Evolutionary conservation across 1,284 basidiomycete genomes (phyloP).

Genomic region (Ustilago trichophora): DNA sequence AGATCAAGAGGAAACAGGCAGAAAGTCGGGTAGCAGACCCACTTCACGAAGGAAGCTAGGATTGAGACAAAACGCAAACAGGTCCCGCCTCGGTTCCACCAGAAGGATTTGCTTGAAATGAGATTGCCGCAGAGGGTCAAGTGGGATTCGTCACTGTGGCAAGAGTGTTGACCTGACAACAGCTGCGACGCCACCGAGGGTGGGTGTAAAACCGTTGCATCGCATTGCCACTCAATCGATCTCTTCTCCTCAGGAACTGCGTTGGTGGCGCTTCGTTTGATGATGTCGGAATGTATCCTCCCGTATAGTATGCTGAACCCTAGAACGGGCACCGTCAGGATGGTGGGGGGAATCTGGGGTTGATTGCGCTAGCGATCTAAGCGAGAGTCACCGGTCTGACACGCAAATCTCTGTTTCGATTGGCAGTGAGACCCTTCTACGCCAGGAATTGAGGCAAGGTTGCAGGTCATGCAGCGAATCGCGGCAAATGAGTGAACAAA

Average conservation of each 20-base stretch:
- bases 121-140: neutral
- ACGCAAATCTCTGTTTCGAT: conserved; percentile 1
- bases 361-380: neutral
- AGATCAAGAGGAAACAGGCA: too few species aligned
- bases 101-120: neutral
- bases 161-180: neutral
- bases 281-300: neutral
- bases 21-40: too few species aligned
- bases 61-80: neutral
- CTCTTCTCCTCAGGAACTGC: neutral
- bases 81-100: neutral
- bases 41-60: neutral
- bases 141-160: conserved; percentile 1
- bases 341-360: neutral
- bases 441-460: neutral
- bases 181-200: neutral
- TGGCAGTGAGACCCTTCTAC: neutral
- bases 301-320: conserved; percentile 2
- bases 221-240: neutral
- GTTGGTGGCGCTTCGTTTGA: conserved; percentile 2
- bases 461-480: conserved; percentile 1
- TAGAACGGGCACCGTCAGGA: neutral
- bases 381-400: conserved; percentile 8
- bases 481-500: too few species aligned
- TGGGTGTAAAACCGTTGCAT: neutral